Base-by-base conservation (phyloP, 345 rosid genomes). In the Physaria fendleri region DNA sequence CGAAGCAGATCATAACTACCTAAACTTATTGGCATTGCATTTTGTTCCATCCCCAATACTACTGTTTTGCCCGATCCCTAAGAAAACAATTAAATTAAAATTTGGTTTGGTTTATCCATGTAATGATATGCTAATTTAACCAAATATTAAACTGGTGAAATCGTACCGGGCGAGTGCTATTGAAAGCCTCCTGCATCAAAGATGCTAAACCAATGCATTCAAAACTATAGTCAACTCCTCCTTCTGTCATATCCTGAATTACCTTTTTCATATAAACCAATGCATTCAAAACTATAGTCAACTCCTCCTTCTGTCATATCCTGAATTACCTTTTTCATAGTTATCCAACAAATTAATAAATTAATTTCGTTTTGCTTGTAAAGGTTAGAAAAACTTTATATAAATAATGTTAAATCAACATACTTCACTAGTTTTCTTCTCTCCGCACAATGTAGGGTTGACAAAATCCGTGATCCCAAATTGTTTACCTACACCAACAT, bases 151-250 rank as follows among this genome's bases (percentile, higher is more conserved):
- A 30, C 9, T 42, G 51, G 69, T 53, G 4, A 44, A 30, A 10
- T 8, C 27, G 3, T 23, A 34, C 91, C 79, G 50, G 33, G 11
- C 83, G 74, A 59, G 65, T 80, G 70, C 93, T 75, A 3, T 8
- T 48, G 62, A 85, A 78, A 69, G 91, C 90, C 0, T 78, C 85
- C 4, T 52, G 45, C 88, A 79, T 76, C 5, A 64, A 28, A 0
- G 91, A 79, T 5, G 84, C 69, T 51, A 79, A 69, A 10, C 96
- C 93, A 59, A 88, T 57, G 64, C 94, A 85, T 63, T 85, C 94
- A 13, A 88, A 88, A 82, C 85, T 78, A 23, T 82, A 88, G 53
- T 88, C 94, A 18, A 80, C 90, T 30, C 91, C 96, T n/a, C 78
- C 82, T 5, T 66, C 76, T 2, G 91, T 82, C 69, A 79, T 77